Evolutionary conservation across 768 basidiomycete species (phyloP).

Genomic region (Tulasnella sp.): DNA sequence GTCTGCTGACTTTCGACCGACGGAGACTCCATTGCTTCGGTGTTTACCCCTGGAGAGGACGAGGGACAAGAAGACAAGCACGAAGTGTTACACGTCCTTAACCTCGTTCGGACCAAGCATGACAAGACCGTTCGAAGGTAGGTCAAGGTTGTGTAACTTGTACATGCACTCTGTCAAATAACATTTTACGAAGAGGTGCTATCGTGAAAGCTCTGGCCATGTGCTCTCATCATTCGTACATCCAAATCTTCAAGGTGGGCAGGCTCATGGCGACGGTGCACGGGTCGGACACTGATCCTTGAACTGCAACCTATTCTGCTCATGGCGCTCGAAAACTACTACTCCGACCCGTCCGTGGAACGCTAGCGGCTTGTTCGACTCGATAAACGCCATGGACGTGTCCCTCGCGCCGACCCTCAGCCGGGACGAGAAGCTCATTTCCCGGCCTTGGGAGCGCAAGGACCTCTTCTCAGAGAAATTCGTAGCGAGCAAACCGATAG

Average conservation of each 20-base stretch:
- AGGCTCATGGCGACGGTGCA: neutral
- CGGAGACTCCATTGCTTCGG: constrained; percentile 75
- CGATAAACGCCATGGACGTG: constrained; percentile 85
- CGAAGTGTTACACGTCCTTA: constrained; percentile 76
- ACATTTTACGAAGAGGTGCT: constrained; percentile 54
- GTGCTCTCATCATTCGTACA: constrained; percentile 85
- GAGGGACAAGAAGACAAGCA: constrained; percentile 22
- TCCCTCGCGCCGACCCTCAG: constrained; percentile 66
- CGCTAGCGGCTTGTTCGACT: constrained; percentile 88
- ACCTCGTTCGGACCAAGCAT: constrained; percentile 83
- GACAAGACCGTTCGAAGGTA: constrained; percentile 74
- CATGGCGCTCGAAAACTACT: constrained; percentile 93
- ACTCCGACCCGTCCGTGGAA: constrained; percentile 76
- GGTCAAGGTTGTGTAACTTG: constrained; percentile 18
- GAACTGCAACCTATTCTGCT: constrained; percentile 71
- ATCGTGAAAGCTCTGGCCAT: constrained; percentile 91
- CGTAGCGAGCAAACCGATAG: constrained; percentile 19
- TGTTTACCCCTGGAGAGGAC: constrained; percentile 42
- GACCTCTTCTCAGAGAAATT: constrained; percentile 89
- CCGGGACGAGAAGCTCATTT: constrained; percentile 73
- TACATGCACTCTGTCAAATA: neutral
- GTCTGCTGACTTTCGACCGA: no score
- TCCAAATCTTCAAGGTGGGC: constrained; percentile 85
- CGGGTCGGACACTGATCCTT: neutral
- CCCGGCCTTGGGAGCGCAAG: constrained; percentile 82